Base-by-base conservation (phyloP, 2,329 filamentous ascomycete genomes). In the Alternaria angustiovoidea region DNA sequence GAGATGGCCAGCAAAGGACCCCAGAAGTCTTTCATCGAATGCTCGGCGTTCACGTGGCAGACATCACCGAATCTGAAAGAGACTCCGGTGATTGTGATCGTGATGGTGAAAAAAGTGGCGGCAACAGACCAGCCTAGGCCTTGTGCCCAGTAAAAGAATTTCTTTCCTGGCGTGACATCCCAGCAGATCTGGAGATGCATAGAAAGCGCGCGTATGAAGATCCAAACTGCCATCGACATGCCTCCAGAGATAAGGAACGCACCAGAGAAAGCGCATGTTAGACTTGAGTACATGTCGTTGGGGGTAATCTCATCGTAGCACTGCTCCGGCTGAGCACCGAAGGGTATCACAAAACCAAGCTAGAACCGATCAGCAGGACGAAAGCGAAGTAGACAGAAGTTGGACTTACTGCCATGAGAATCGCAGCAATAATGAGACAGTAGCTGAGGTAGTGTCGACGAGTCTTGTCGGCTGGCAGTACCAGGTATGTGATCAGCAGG, bases 171-270 rank as follows among this genome's bases (percentile, higher is more conserved):
- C 7, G 94, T 88, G 34, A 96, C 86, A 78, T 98, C 93, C 95
- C 95, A 99, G 83, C 94, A 97, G 66, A 99, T 97, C 79, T 98
- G 95, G 26, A 99, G 88, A 79, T 99, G 95, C 70, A 99, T 89
- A 5, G 93, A 96, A 34, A 98, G 81, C 0, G 94, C 91, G 64
- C 95, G 89, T 61, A 97, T 85, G 76, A 97, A 96, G 65, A 94
- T 87, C 94, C 95, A 99, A 78, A 96, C 89, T 32, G 93, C 88
- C 46, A 89, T 91, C 30, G 88, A 86, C 85, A 94, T 92, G 43
- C 94, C 95, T 54, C 95, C 95, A 30, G 94, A 87, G 51, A 98
- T 86, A 51, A 99, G 82, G 66, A 97, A 89, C 1, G 93, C 86
- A 9, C 95, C 95, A 0, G 94, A 97, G 61, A 93, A 90, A 5